These are phyloP conservation scores for Talaromyces stipitatus DNA, from an alignment of 495 filamentous ascomycete genomes.

Conservation along the genomic window DNA sequence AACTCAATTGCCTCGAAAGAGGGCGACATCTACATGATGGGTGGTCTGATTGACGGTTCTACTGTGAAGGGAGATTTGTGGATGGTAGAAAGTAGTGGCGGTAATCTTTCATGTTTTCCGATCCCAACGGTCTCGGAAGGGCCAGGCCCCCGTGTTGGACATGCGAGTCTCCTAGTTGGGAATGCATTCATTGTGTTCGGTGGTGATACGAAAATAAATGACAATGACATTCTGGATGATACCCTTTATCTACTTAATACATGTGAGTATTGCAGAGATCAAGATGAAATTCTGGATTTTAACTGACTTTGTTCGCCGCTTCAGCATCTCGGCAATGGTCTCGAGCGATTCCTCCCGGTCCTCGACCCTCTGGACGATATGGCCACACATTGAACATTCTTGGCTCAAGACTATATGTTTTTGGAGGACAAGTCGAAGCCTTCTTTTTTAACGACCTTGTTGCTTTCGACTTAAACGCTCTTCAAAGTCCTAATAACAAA, in stretches of 20 bases:
- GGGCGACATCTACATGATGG: constrained; percentile 97
- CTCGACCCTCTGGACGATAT: constrained; percentile 83
- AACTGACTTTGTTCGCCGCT: constrained; percentile 5
- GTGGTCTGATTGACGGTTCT: constrained; percentile 85
- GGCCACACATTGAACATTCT: constrained; percentile 95
- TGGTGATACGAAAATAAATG: constrained; percentile 95
- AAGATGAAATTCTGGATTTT: neutral
- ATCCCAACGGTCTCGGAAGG: constrained; percentile 88
- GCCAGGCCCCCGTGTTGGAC: constrained; percentile 90
- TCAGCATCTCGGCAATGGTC: constrained; percentile 97
- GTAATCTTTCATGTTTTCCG: constrained; percentile 84
- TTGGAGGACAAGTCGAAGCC: constrained; percentile 95
- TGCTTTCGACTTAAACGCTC: constrained; percentile 90
- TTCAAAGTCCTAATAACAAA: constrained; percentile 78
- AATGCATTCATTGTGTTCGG: constrained; percentile 99
- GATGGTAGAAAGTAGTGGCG: constrained; percentile 85
- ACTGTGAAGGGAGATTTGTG: constrained; percentile 96
- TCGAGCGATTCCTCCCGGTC: constrained; percentile 73
- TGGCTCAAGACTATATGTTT: constrained; percentile 92
- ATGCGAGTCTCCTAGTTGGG: constrained; percentile 88
- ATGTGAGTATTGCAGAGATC: constrained; percentile 55
- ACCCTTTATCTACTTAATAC: constrained; percentile 96
- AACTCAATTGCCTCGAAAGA: constrained; percentile 91
- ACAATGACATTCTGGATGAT: constrained; percentile 84
- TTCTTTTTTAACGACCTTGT: constrained; percentile 98